Evolutionary conservation across 163 green algal genomes (phyloP).

Genomic region (Botryococcus braunii): DNA sequence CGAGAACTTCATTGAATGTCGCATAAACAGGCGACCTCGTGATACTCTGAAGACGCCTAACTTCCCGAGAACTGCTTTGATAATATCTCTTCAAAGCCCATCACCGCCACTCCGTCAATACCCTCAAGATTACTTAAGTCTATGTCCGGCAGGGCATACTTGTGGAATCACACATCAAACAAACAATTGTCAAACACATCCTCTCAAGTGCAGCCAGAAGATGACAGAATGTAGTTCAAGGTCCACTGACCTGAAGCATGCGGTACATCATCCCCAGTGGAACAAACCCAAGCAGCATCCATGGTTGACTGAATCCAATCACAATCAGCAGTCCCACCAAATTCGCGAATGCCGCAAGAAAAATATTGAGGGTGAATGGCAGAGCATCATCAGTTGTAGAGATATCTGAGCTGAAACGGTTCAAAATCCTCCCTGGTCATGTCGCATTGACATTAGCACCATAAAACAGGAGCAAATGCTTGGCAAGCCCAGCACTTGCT

Average conservation of each 20-base stretch:
- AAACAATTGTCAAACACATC: too few species aligned
- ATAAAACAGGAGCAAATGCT: neutral
- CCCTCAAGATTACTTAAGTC: too few species aligned
- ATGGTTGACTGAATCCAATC: slow-evolving; percentile 47
- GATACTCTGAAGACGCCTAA: slow-evolving; percentile 61
- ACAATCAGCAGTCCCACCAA: slow-evolving; percentile 49
- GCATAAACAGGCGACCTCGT: slow-evolving; percentile 64
- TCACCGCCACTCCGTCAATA: too few species aligned
- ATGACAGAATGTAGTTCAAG: too few species aligned
- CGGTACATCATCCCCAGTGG: slow-evolving; percentile 48
- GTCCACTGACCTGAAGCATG: slow-evolving; percentile 21
- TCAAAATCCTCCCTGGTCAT: slow-evolving; percentile 69
- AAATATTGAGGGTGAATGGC: slow-evolving; percentile 81
- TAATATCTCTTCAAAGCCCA: slow-evolving; percentile 59
- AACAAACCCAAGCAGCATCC: slow-evolving; percentile 45
- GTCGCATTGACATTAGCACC: too few species aligned
- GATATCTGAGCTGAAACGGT: slow-evolving; percentile 74
- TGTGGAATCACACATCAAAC: too few species aligned
- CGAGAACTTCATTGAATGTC: slow-evolving; percentile 37
- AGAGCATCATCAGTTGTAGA: slow-evolving; percentile 72
- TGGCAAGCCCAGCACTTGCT: too few species aligned
- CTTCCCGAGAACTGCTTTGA: slow-evolving; percentile 38
- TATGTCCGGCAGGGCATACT: too few species aligned
- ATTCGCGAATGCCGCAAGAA: slow-evolving; percentile 42
- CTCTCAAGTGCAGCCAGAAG: too few species aligned